Evolutionary conservation across 192 early-diverging fungal species (phyloP).

Genomic region (Kickxella alabastrina): DNA sequence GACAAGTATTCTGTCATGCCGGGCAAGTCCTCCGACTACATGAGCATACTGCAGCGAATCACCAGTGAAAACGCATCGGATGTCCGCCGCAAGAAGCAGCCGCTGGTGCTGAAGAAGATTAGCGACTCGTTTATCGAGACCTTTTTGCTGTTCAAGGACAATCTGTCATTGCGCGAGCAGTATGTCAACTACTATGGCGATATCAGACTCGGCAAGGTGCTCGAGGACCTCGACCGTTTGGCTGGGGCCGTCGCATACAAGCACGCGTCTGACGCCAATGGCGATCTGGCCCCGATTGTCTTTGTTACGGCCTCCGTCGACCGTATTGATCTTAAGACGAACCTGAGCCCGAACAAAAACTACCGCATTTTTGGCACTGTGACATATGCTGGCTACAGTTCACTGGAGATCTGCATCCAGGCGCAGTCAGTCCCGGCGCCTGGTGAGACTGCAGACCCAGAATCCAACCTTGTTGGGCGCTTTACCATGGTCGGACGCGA

Average conservation of each 20-base stretch:
- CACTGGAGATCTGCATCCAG: conserved; percentile 81
- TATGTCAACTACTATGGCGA: conserved; percentile 75
- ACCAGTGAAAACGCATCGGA: conserved; percentile 31
- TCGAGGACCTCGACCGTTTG: conserved; percentile 83
- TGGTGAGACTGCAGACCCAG: conserved; percentile 20
- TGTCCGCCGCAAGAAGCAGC: conserved; percentile 28
- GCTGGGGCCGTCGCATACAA: conserved; percentile 78
- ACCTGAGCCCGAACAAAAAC: conserved; percentile 62
- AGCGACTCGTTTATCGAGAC: conserved; percentile 73
- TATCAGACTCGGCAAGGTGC: conserved; percentile 76
- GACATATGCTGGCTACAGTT: conserved; percentile 78
- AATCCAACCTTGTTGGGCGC: conserved; percentile 69
- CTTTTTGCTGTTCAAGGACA: conserved; percentile 71
- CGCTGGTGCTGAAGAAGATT: conserved; percentile 59
- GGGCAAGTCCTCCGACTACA: conserved; percentile 43
- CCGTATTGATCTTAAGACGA: conserved; percentile 71
- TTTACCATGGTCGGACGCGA: conserved; percentile 89
- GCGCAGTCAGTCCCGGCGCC: conserved; percentile 55
- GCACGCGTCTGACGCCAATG: conserved; percentile 60
- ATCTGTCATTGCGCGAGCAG: conserved; percentile 69
- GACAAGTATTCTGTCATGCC: conserved; percentile 52
- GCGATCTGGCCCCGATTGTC: conserved; percentile 55
- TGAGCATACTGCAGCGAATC: conserved; percentile 45
- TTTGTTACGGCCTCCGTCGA: conserved; percentile 90
- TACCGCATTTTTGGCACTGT: conserved; percentile 78